Base-by-base conservation (phyloP, 2,329 filamentous ascomycete genomes). In the Myotisia sp. region DNA sequence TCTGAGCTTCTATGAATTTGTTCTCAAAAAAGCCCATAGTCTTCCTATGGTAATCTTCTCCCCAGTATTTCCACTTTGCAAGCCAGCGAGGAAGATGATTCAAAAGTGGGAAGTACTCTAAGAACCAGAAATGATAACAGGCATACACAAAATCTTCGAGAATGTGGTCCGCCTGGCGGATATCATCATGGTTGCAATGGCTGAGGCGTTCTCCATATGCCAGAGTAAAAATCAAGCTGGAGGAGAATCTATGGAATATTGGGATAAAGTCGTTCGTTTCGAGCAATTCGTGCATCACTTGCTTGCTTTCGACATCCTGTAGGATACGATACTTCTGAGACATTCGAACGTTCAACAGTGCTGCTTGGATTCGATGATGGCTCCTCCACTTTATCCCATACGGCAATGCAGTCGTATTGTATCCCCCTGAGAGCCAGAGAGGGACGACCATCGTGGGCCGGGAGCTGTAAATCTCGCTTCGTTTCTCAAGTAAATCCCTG, bases 381-480 rank as follows among this genome's bases (percentile, higher is more conserved):
- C 18, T 27, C 12, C 23, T 22, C 42, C 38, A 43, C 13, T 35
- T 22, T 3, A 18, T 12, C 7, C 40, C 38, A n/a, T 42, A 43
- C 2, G 41, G 43, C 17, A 45, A 8, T 8, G 20, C 14, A 3
- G 28, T 6, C 5, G 34, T 26, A 14, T 14, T 29, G 27, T 13
- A 29, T 13, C 29, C 29, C 7, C n/a, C 12, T 16, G 28, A 29
- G 7, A 29, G 17, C 28, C 28, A 29, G n/a, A 10, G n/a, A n/a
- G 28, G 3, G n/a, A 29, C 5, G n/a, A 6, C 13, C 28, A 29
- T 29, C 6, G 16, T 16, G 12, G 27, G 12, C 3, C 59, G 45
- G 2, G 58, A 56, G n/a, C 57, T 58, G 39, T 62, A 63, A 20
- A 55, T 51, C 23, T 34, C 42, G 1, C 55, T 51, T 27, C 53